Percentiles rank a stretch among this genome's conserved stretches.
phyloP scores from a whole-genome alignment of 768 basidiomycete genomes.

The Mrakia frigida region DNA sequence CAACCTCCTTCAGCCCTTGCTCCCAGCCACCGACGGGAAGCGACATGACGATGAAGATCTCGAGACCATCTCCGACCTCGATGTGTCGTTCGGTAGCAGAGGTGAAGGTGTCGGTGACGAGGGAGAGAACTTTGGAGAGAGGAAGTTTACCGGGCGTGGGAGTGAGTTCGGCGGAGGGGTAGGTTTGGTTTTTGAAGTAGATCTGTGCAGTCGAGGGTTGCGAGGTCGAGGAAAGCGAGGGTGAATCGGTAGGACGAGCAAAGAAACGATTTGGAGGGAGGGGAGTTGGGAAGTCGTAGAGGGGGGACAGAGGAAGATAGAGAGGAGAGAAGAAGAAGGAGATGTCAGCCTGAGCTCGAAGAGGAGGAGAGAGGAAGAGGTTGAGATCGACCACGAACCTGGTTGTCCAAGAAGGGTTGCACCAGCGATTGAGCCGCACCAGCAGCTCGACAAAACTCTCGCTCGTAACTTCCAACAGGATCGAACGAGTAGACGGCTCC shows the following conservation, averaged over 20 bases:
- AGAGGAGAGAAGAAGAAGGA: too few relatives aligned
- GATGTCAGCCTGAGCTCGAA: too few relatives aligned
- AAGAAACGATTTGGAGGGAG: too few relatives aligned
- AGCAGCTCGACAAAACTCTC: conserved; percentile 91
- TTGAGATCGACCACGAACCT: conserved; percentile 67
- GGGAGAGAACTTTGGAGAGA: conserved; percentile 66
- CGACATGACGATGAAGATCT: conserved; percentile 80
- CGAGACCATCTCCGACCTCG: conserved; percentile 94
- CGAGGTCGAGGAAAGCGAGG: conserved; percentile 27
- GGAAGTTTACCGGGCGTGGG: conserved; percentile 69
- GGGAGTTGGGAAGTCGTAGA: not conserved
- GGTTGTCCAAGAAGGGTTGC: conserved; percentile 97
- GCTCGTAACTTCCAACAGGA: conserved; percentile 96
- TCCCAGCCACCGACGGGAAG: conserved; percentile 40
- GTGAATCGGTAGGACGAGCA: not conserved
- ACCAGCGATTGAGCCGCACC: conserved; percentile 91
- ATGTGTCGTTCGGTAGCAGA: conserved; percentile 97
- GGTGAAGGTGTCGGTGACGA: conserved; percentile 95
- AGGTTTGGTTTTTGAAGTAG: conserved; percentile 92
- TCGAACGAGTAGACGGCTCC: conserved; percentile 99
- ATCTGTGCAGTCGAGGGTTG: conserved; percentile 78
- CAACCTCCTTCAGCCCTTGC: conserved; percentile 1
- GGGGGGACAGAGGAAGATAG: not conserved
- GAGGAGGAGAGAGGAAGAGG: too few relatives aligned
- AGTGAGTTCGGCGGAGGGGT: conserved; percentile 38